Evolutionary conservation across 352 stramenopile species (phyloP).

Genomic region (Globisporangium splendens): DNA sequence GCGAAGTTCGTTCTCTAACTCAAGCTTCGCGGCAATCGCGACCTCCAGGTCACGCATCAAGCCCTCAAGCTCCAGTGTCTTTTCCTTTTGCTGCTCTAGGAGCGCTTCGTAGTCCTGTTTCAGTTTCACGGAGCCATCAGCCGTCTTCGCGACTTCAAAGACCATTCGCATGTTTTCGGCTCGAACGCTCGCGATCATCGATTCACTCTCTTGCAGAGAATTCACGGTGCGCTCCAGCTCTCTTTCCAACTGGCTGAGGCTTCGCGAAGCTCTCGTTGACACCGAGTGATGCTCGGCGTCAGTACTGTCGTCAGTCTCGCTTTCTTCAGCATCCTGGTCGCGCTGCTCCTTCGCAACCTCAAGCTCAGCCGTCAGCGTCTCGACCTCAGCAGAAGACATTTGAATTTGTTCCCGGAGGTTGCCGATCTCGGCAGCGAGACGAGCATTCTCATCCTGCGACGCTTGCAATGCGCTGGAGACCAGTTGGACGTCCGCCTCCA

Average conservation of each 20-base stretch:
- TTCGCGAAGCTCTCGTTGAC: not conserved
- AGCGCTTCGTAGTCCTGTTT: slow-evolving; percentile 59
- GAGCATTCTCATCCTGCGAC: slow-evolving; percentile 15
- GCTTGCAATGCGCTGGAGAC: slow-evolving; percentile 16
- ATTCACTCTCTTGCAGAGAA: slow-evolving; percentile 31
- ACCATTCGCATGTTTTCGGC: slow-evolving; percentile 74
- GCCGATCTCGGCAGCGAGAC: slow-evolving; percentile 14
- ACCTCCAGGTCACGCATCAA: slow-evolving; percentile 25
- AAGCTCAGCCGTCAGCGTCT: slow-evolving; percentile 20
- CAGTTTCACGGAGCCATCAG: slow-evolving; percentile 51
- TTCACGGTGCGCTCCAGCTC: slow-evolving; percentile 30
- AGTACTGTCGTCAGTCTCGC: not conserved
- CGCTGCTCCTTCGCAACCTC: slow-evolving; percentile 7
- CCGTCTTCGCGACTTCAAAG: slow-evolving; percentile 70
- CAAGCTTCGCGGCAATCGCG: slow-evolving; percentile 24
- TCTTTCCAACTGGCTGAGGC: slow-evolving; percentile 10
- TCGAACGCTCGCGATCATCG: slow-evolving; percentile 57
- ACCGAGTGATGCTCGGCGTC: not conserved
- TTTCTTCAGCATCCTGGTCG: not conserved
- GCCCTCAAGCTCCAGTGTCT: slow-evolving; percentile 27
- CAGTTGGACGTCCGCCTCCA: slow-evolving; percentile 24
- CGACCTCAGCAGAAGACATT: slow-evolving; percentile 21
- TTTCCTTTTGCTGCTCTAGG: slow-evolving; percentile 29
- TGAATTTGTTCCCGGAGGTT: slow-evolving; percentile 21
- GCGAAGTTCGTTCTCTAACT: slow-evolving; percentile 20